Evolutionary conservation across 352 stramenopile genomes (phyloP).

Genomic region (Pythium aristosporum): DNA sequence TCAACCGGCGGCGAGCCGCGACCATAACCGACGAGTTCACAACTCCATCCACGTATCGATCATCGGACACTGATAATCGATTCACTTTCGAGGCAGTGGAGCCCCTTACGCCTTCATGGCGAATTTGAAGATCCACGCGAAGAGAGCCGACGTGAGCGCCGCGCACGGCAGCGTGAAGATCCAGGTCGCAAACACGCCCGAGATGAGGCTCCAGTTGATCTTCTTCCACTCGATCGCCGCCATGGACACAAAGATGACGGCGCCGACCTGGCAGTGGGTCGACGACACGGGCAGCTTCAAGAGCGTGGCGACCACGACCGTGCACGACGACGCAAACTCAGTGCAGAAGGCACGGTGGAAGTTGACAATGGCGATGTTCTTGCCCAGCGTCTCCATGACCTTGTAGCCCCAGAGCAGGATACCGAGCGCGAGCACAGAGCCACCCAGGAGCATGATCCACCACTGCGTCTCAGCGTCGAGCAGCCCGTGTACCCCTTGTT

Average conservation of each 20-base stretch:
- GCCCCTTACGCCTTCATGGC: not conserved
- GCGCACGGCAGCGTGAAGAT: slow-evolving; percentile 30
- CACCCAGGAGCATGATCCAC: slow-evolving; percentile 69
- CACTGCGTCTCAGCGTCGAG: slow-evolving; percentile 28
- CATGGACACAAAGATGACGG: slow-evolving; percentile 49
- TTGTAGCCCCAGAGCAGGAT: slow-evolving; percentile 61
- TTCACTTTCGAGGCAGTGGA: too few species aligned
- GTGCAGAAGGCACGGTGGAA: slow-evolving; percentile 69
- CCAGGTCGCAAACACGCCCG: slow-evolving; percentile 27
- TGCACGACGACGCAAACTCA: slow-evolving; percentile 66
- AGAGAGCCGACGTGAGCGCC: slow-evolving; percentile 3
- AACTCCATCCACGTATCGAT: too few species aligned
- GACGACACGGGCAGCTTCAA: slow-evolving; percentile 51
- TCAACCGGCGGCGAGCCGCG: too few species aligned
- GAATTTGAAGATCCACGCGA: slow-evolving; percentile 7
- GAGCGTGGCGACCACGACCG: slow-evolving; percentile 52
- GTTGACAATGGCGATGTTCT: slow-evolving; percentile 50
- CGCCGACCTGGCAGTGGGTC: slow-evolving; percentile 67
- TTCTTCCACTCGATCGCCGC: slow-evolving; percentile 27
- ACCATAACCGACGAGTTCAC: too few species aligned
- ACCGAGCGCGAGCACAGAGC: slow-evolving; percentile 47
- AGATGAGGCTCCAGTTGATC: slow-evolving; percentile 30
- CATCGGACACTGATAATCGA: too few species aligned
- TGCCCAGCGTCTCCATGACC: slow-evolving; percentile 61
- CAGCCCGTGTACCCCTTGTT: slow-evolving; percentile 31